phyloP scores from a whole-genome alignment of 202 grass and related monocot species.

The Cymbopogon flexuosus region DNA sequence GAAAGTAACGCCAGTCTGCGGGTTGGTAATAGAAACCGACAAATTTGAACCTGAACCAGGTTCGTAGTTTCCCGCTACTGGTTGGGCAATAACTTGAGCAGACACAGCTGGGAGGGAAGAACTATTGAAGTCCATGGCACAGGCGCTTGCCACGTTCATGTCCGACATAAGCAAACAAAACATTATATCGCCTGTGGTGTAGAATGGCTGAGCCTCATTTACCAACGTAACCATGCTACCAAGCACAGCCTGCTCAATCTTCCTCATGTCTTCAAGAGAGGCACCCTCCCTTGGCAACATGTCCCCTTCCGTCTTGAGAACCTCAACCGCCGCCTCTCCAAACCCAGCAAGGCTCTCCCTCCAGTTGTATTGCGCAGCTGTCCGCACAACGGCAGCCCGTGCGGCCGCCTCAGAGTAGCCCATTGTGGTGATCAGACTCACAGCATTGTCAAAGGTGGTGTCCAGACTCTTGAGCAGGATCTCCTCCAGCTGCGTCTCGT shows the following conservation, averaged over 20 bases:
- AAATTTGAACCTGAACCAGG: constrained; percentile 23
- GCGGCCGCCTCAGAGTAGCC: constrained; percentile 69
- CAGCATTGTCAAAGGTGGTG: constrained; percentile 63
- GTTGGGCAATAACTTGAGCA: constrained; percentile 40
- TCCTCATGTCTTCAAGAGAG: constrained; percentile 59
- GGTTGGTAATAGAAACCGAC: constrained; percentile 36
- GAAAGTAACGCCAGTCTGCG: constrained; percentile 42
- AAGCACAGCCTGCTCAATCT: constrained; percentile 59
- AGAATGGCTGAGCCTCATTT: constrained; percentile 70
- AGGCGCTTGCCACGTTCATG: constrained; percentile 66
- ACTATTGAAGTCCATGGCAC: constrained; percentile 53
- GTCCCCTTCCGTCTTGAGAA: constrained; percentile 62
- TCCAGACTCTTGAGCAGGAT: constrained; percentile 81
- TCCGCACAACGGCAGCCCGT: constrained; percentile 47
- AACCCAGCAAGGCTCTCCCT: constrained; percentile 63
- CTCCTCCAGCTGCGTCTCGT: constrained; percentile 70
- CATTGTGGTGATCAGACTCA: constrained; percentile 57
- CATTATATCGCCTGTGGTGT: constrained; percentile 72
- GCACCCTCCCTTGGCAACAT: constrained; percentile 45
- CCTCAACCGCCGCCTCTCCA: constrained; percentile 48
- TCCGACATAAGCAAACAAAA: constrained; percentile 91
- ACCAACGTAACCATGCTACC: constrained; percentile 59
- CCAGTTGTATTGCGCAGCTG: constrained; percentile 50
- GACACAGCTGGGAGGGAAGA: constrained; percentile 31
- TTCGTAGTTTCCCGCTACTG: constrained; percentile 34